phyloP scores from a whole-genome alignment of 2,329 filamentous ascomycete genomes.

The Trichothecium roseum region DNA sequence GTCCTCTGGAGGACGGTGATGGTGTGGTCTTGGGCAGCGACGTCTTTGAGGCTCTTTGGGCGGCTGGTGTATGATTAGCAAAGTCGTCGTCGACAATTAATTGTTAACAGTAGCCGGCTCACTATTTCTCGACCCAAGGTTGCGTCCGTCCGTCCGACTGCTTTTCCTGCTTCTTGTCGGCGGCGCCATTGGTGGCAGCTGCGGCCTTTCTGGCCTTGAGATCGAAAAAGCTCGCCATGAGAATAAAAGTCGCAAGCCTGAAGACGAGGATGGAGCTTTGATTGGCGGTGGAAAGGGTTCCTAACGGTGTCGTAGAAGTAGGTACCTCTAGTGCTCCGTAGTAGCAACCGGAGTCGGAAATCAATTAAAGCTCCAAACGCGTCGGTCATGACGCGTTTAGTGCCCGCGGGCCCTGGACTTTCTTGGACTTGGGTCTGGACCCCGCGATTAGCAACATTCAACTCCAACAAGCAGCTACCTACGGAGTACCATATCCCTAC shows the following conservation, averaged over 20 bases:
- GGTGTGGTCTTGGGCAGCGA: conserved; percentile 95
- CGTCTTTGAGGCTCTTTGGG: conserved; percentile 86
- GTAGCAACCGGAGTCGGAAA: no score
- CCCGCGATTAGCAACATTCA: no score
- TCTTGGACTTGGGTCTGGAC: no score
- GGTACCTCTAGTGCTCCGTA: no score
- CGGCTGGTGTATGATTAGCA: conserved; percentile 45
- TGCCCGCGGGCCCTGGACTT: no score
- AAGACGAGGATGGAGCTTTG: no score
- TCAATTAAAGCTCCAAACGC: no score
- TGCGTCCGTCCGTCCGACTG: conserved; percentile 55
- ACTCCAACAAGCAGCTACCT: no score
- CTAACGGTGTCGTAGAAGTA: no score
- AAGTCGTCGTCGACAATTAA: background rate
- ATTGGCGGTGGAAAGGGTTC: no score
- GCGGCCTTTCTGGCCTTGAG: conserved; percentile 81
- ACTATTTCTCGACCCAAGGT: conserved; percentile 99
- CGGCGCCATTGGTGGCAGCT: conserved; percentile 47
- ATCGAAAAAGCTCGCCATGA: conserved; percentile 90
- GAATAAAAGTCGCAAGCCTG: background rate
- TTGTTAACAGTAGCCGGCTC: conserved; percentile 18
- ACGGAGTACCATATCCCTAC: no score
- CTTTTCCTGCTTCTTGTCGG: conserved; percentile 55
- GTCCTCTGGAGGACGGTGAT: conserved; percentile 86
- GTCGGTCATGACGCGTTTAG: background rate